Evolutionary conservation across 208 protist genomes (phyloP), one percentile per base, ranked within the genome.

Genomic region (Acanthamoeba lenticulata): DNA sequence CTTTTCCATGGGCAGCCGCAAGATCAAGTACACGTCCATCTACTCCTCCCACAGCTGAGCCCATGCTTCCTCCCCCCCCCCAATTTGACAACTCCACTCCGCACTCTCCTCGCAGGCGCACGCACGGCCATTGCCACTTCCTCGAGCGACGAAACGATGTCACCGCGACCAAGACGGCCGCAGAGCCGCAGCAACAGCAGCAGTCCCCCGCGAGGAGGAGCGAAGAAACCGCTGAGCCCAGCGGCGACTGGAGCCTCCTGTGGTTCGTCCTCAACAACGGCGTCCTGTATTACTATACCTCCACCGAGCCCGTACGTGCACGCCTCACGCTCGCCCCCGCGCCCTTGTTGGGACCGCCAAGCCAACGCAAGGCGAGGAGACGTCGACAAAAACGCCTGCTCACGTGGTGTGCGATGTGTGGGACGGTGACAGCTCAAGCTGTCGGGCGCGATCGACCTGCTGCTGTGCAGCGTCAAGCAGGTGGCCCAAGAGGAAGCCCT

Each of bases 191-290:
- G 60, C 6, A 34, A 0, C 29, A 40, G 36, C 17, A 5, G 24
- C 65, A 44, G 36, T 17, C 36, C 52, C 52, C 52, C 15, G 15
- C 52, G 15, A 60, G 21, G 21, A 21, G 21, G 52, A 11, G 52
- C 21, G 21, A 11, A 60, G 52, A 60, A 27, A 42, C 15, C 32
- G 34, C 29, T 34, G 15, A 1, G 11, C 29, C 21, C 13, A 72
- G 24, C 62, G 32, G 32, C 62, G 29, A 77, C 24, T 77, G 65
- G 65, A 24, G 29, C 65, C 27, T 27, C 27, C 65, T 77, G 65
- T 77, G 65, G 65, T 77, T 77, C 38, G 65, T 77, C 36, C 65
- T 77, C 65, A 77, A 77, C 65, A 77, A 77, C 65, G n/a, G 65
- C 29, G 34, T 77, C 29, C 65, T 77, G 24, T 77, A 77, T 32